Percentiles rank a stretch among this genome's conserved stretches.
Conservation (phyloP, 2,329 filamentous ascomycete genomes). For the Aspergillus tubingensis region DNA sequence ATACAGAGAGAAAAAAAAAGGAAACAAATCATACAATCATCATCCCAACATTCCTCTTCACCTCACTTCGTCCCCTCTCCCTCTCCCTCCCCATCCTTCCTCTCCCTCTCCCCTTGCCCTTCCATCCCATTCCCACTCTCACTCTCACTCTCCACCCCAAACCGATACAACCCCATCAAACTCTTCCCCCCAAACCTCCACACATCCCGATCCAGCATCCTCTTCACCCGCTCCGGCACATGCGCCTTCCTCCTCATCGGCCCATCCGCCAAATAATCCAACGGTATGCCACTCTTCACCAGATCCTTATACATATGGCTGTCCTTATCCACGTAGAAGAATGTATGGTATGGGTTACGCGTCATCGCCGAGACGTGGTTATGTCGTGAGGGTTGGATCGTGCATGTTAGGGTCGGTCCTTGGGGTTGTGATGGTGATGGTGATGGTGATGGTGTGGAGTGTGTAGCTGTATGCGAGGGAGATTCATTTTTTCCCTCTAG, state of each 20-base stretch:
- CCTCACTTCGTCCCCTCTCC: background rate
- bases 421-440: background rate
- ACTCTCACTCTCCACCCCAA: slow-evolving; percentile 3
- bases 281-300: slow-evolving; percentile 27
- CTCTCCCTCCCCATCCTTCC: background rate
- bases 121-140: background rate
- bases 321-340: slow-evolving; percentile 27
- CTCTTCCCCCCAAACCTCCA: slow-evolving; percentile 28
- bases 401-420: slow-evolving; percentile 23
- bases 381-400: slow-evolving; percentile 29
- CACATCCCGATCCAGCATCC: slow-evolving; percentile 21
- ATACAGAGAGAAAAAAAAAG: no score
- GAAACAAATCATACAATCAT: background rate
- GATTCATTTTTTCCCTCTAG: background rate
- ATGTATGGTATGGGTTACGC: slow-evolving; percentile 36
- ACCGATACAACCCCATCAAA: slow-evolving; percentile 22
- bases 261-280: slow-evolving; percentile 36
- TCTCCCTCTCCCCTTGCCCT: background rate
- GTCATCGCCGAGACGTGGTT: slow-evolving; percentile 31
- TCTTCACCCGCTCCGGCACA: slow-evolving; percentile 22
- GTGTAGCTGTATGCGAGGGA: background rate
- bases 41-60: no score
- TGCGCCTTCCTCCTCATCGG: slow-evolving; percentile 29
- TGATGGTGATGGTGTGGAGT: background rate
- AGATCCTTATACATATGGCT: slow-evolving; percentile 34